These are phyloP conservation scores for Dipteronia dyeriana DNA, from an alignment of 345 rosid genomes.

Conservation along the genomic window DNA sequence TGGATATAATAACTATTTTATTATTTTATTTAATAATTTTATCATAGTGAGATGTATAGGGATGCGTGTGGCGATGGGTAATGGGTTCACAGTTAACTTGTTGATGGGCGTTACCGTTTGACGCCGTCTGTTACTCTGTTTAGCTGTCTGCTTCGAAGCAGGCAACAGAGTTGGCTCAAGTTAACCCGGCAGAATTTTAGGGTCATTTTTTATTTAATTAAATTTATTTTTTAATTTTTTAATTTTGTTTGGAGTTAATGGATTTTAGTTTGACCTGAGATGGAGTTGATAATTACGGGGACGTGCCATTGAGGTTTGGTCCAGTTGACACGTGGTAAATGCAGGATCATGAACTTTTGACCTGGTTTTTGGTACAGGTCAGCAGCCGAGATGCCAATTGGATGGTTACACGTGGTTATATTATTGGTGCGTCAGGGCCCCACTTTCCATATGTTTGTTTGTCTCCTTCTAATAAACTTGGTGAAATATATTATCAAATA, in stretches of 20 bases:
- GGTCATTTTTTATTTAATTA: neutral
- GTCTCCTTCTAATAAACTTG: neutral
- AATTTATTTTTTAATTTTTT: neutral
- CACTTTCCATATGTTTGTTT: neutral
- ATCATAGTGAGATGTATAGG: constrained; percentile 12
- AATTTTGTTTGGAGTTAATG: neutral
- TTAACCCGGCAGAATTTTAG: constrained; percentile 53
- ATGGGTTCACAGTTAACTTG: constrained; percentile 22
- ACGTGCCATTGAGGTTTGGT: constrained; percentile 33
- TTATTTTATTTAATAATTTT: no score
- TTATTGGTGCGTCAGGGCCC: constrained; percentile 10
- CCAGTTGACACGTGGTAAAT: constrained; percentile 27
- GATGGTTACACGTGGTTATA: constrained; percentile 31
- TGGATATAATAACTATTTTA: no score
- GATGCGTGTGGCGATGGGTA: constrained; percentile 36
- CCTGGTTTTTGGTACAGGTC: constrained; percentile 25
- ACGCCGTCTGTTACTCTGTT: constrained; percentile 51
- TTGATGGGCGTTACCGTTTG: constrained; percentile 34
- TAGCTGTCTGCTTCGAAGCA: constrained; percentile 64
- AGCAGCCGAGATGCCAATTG: constrained; percentile 13
- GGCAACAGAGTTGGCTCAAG: constrained; percentile 63
- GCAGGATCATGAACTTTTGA: constrained; percentile 21
- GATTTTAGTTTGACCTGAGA: constrained; percentile 21
- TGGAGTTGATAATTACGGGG: neutral
- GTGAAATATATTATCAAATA: no score